A percentile compares a stretch with the other conserved stretches of the same genome.
Evolutionary conservation across 1,139 yeast species (phyloP).

Genomic region (Geotrichum cucujoidarum): DNA sequence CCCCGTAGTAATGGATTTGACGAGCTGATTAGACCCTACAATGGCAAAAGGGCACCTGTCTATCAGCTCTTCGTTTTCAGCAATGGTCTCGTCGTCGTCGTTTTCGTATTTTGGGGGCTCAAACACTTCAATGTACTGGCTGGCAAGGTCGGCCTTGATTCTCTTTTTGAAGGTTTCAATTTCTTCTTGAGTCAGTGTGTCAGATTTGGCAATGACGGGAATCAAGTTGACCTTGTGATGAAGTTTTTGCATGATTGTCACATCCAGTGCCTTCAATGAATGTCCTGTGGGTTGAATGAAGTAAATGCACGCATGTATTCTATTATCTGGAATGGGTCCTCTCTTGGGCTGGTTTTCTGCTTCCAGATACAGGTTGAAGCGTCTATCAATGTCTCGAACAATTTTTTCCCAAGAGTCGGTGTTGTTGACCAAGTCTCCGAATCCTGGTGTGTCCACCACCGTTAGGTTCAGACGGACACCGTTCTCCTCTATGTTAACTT

Average conservation of each 20-base stretch:
- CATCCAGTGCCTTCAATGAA: conserved; percentile 81
- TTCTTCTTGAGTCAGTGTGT: conserved; percentile 87
- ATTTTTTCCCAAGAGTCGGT: conserved; percentile 90
- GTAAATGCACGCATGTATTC: conserved; percentile 96
- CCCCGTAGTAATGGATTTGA: conserved; percentile 63
- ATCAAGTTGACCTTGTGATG: conserved; percentile 90
- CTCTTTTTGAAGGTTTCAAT: conserved; percentile 62
- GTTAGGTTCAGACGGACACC: conserved; percentile 84
- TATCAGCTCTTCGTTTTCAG: conserved; percentile 57
- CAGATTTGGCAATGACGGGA: conserved; percentile 93
- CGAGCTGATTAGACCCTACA: conserved; percentile 80
- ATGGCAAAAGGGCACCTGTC: conserved; percentile 71
- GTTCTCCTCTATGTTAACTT: conserved; percentile 81
- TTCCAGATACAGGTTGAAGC: conserved; percentile 86
- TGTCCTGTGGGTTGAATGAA: conserved; percentile 98
- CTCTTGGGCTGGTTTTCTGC: conserved; percentile 85
- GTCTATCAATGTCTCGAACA: conserved; percentile 77
- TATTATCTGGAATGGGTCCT: conserved; percentile 73
- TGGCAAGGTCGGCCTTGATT: conserved; percentile 67
- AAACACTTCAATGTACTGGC: conserved; percentile 74
- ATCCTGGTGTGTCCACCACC: conserved; percentile 88
- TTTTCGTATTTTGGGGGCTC: conserved; percentile 72
- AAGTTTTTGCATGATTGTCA: conserved; percentile 79
- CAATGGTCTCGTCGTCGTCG: conserved; percentile 77
- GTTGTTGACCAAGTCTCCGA: conserved; percentile 88